Evolutionary conservation across 805 yeast genomes (phyloP), one percentile per base, ranked within the genome.

Genomic region (Teunomyces funiuensis): DNA sequence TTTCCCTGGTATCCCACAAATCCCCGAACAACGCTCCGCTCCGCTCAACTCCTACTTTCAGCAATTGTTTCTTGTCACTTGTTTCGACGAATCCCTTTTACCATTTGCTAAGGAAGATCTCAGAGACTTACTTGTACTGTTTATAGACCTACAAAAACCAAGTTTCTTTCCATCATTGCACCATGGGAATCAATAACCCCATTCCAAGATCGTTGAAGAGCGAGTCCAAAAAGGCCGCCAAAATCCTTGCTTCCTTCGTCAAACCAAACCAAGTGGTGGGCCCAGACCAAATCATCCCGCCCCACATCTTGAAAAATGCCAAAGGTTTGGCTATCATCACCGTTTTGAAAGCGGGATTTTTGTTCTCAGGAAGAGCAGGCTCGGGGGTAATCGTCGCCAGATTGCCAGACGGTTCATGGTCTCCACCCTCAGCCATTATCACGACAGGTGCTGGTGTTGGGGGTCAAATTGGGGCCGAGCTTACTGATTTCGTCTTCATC

Each of bases 361-460:
- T 91, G 42, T 91, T 91, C 62, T 87, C 96, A 2, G 99, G 98
- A 20, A 79, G 99, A 61, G 98, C 97, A 0, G 99, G 99, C 18
- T 87, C 96, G 1, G 99, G 99, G 49, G 87, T 91, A 26, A 85
- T 91, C 46, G 95, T 91, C 18, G 96, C 97, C 4, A 73, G 97
- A 45, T 73, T 93, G 37, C 95, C 95, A 2, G 98, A 93, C 64
- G 98, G 97, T 0, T 66, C 85, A 0, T 91, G 99, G 99, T 89
- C 97, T 10, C 95, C 97, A 2, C 99, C 99, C 1, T 83, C 95
- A 2, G 99, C 97, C 7, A 84, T 93, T 50, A 83, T 81, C 40
- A 87, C 97, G 16, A 98, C 96, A 3, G 99, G 98, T 54, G 98
- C 97, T 3, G 98, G 99, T 57, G 97, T 93, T 5, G 99, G 99